Evolutionary conservation across 441 rosid genomes (phyloP).

Genomic region (Aleurites moluccanus): DNA sequence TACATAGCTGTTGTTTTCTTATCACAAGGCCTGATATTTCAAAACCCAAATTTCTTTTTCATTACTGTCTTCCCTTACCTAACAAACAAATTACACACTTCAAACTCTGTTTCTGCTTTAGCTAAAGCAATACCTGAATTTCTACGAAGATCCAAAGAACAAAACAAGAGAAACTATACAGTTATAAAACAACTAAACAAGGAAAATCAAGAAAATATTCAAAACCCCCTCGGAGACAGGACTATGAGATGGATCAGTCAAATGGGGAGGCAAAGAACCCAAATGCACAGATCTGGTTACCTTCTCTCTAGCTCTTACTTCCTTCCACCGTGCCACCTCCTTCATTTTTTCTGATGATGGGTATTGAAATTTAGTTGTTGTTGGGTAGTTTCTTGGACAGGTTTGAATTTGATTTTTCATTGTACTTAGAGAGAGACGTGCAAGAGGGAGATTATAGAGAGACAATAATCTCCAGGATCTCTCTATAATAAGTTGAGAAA

Average conservation of each 20-base stretch:
- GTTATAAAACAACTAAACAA: background rate
- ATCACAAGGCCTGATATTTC: conserved; percentile 6
- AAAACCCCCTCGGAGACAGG: conserved; percentile 80
- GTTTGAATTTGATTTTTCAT: too few species aligned
- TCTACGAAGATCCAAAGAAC: background rate
- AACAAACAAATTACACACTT: background rate
- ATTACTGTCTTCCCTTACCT: background rate
- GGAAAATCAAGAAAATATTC: background rate
- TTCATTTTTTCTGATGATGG: too few species aligned
- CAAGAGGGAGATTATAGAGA: too few species aligned
- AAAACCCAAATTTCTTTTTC: background rate
- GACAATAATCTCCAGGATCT: too few species aligned
- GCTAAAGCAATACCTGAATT: background rate
- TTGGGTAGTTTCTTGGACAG: too few species aligned
- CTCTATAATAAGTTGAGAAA: too few species aligned
- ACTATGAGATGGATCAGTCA: conserved; percentile 98
- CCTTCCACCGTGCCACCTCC: conserved; percentile 38
- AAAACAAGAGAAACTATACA: background rate
- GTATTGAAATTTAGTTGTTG: too few species aligned
- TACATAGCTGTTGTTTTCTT: too few species aligned
- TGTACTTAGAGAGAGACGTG: too few species aligned
- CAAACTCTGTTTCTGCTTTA: background rate
- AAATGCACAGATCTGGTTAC: conserved; percentile 66
- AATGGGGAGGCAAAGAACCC: conserved; percentile 82
- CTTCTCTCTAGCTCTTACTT: conserved; percentile 44